Conservation (phyloP, 805 yeast genomes). For the Candida bentonensis region DNA sequence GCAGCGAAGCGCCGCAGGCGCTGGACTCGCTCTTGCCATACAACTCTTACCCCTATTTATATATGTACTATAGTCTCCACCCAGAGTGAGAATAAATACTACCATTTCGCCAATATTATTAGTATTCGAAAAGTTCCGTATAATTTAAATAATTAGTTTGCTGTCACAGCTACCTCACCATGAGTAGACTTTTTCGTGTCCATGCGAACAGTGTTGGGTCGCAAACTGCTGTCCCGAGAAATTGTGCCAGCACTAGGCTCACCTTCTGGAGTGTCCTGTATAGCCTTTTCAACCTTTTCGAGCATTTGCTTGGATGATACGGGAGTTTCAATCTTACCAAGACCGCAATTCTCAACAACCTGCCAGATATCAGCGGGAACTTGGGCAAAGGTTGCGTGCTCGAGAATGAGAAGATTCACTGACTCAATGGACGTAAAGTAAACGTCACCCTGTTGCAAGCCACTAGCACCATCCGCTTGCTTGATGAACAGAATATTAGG, state of each 20-base stretch:
- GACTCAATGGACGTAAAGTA: slow-evolving; percentile 88
- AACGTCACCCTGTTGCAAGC: slow-evolving; percentile 20
- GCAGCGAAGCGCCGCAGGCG: too few species aligned
- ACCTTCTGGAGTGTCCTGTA: background rate
- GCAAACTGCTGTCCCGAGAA: slow-evolving; percentile 5
- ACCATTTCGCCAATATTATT: too few species aligned
- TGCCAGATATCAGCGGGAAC: slow-evolving; percentile 55
- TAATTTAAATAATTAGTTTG: background rate
- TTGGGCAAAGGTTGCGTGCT: slow-evolving; percentile 62
- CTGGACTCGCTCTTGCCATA: too few species aligned
- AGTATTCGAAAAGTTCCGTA: too few species aligned
- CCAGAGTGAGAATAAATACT: too few species aligned
- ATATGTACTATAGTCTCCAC: too few species aligned
- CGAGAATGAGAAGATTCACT: slow-evolving; percentile 66
- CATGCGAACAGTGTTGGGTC: slow-evolving; percentile 7
- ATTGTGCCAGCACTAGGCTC: background rate
- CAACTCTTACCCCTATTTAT: too few species aligned
- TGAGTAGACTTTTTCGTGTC: background rate
- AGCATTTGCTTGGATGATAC: background rate
- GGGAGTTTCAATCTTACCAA: slow-evolving; percentile 4
- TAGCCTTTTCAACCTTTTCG: slow-evolving; percentile 2
- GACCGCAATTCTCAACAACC: slow-evolving; percentile 32
- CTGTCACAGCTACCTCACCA: background rate
- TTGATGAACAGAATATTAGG: slow-evolving; percentile 73
- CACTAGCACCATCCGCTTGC: slow-evolving; percentile 19